These are phyloP conservation scores for Syzygium syzygioides DNA, from an alignment of 441 rosid species.

Conservation along the genomic window DNA sequence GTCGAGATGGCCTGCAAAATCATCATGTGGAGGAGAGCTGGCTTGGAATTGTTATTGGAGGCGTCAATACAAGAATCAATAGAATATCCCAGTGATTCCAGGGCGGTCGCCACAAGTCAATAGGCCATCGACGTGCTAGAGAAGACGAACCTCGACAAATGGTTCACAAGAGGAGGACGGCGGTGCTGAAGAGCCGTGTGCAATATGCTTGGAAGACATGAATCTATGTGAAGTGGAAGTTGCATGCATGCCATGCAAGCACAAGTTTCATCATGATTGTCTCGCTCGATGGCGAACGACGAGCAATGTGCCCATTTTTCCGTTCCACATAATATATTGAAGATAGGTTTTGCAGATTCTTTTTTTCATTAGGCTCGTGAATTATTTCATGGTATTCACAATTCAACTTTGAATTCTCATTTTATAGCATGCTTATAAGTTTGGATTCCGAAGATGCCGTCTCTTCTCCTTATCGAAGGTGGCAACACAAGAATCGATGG, in stretches of 20 bases:
- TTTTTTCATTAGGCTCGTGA: neutral
- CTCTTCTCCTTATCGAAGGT: too few species aligned
- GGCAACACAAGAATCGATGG: too few species aligned
- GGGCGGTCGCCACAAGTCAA: too few species aligned
- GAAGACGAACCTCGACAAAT: too few species aligned
- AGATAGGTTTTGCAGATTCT: neutral
- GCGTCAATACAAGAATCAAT: too few species aligned
- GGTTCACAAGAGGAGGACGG: too few species aligned
- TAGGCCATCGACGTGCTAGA: too few species aligned
- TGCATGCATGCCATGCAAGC: neutral
- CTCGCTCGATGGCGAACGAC: neutral
- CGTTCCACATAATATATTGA: neutral
- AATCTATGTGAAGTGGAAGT: neutral
- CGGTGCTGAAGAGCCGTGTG: too few species aligned
- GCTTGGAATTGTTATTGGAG: too few species aligned
- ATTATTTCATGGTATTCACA: neutral
- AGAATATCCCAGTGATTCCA: too few species aligned
- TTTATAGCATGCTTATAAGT: neutral
- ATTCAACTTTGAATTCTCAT: neutral
- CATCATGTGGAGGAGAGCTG: neutral
- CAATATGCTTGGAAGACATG: too few species aligned
- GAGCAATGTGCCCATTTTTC: neutral
- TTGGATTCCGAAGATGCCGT: too few species aligned
- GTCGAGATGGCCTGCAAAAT: neutral
- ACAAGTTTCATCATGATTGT: neutral